These are phyloP conservation scores for Litsea cubeba DNA, from an alignment of 164 flowering plant genomes.

Conservation along the genomic window DNA sequence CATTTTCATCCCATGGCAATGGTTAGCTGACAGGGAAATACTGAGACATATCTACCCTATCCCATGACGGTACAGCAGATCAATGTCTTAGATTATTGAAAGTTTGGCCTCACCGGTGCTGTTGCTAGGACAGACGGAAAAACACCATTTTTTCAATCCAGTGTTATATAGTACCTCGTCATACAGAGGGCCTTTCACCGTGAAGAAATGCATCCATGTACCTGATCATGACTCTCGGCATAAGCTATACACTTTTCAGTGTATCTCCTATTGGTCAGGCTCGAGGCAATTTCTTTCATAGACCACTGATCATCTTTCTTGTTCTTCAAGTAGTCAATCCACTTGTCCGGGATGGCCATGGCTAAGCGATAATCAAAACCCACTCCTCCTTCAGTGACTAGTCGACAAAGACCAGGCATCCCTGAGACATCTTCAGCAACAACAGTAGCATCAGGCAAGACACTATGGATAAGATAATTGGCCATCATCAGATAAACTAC, in stretches of 20 bases:
- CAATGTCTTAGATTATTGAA: background rate
- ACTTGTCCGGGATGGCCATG: slow-evolving; percentile 94
- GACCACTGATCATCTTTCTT: slow-evolving; percentile 87
- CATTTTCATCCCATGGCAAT: background rate
- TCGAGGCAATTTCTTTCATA: slow-evolving; percentile 63
- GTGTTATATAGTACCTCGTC: background rate
- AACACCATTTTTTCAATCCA: background rate
- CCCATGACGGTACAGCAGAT: background rate
- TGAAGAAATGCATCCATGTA: slow-evolving; percentile 13
- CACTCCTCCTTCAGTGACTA: slow-evolving; percentile 74
- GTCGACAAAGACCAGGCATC: slow-evolving; percentile 84
- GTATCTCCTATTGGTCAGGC: slow-evolving; percentile 89
- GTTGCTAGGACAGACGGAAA: background rate
- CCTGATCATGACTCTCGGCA: slow-evolving; percentile 99
- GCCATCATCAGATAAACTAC: slow-evolving; percentile 92
- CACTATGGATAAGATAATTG: slow-evolving; percentile 52
- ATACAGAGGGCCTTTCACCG: background rate
- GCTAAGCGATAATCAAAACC: slow-evolving; percentile 96
- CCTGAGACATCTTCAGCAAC: slow-evolving; percentile 98
- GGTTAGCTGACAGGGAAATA: background rate
- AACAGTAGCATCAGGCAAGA: slow-evolving; percentile 82
- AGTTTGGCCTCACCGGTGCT: background rate
- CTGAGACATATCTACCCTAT: background rate
- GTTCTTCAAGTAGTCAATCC: slow-evolving; percentile 94
- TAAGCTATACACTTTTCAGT: slow-evolving; percentile 89